Percentiles rank a stretch among this genome's conserved stretches.
Evolutionary conservation across 2,329 filamentous ascomycete genomes (phyloP).

Genomic region (Colletotrichum chlorophyti): DNA sequence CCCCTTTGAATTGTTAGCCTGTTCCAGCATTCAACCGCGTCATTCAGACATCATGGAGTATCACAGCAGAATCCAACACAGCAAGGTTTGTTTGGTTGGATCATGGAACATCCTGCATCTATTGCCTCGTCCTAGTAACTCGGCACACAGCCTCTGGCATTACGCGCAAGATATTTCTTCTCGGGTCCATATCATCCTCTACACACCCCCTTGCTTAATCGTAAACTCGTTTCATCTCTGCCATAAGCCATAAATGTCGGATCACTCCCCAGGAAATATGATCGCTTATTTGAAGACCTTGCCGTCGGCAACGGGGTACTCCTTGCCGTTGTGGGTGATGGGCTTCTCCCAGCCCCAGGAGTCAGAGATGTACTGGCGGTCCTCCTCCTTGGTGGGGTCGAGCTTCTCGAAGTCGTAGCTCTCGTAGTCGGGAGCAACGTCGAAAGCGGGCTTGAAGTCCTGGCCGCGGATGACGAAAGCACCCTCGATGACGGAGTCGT

Average conservation of each 20-base stretch:
- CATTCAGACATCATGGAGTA: neutral
- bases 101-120: slow-evolving; percentile 26
- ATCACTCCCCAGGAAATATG: slow-evolving; percentile 26
- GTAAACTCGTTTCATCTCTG: slow-evolving; percentile 37
- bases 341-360: slow-evolving; percentile 94
- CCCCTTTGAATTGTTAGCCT: slow-evolving; percentile 6
- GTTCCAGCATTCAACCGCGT: too few relatives aligned
- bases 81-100: slow-evolving; percentile 15
- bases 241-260: slow-evolving; percentile 41
- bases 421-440: slow-evolving; percentile 97
- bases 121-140: slow-evolving; percentile 22
- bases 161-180: slow-evolving; percentile 27
- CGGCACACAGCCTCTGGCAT: slow-evolving; percentile 26
- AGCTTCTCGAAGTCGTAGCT: slow-evolving; percentile 97
- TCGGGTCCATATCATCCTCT: slow-evolving; percentile 29
- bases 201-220: slow-evolving; percentile 27
- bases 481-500: slow-evolving; percentile 90
- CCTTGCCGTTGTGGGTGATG: slow-evolving; percentile 81
- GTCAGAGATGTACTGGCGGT: slow-evolving; percentile 84
- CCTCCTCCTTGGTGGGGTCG: slow-evolving; percentile 83
- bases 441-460: slow-evolving; percentile 84
- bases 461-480: slow-evolving; percentile 95
- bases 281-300: slow-evolving; percentile 98
- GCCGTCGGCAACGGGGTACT: slow-evolving; percentile 85
- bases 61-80: neutral